These are phyloP conservation scores for Phylloporus sp. DNA, from an alignment of 768 basidiomycete species.

Conservation along the genomic window DNA sequence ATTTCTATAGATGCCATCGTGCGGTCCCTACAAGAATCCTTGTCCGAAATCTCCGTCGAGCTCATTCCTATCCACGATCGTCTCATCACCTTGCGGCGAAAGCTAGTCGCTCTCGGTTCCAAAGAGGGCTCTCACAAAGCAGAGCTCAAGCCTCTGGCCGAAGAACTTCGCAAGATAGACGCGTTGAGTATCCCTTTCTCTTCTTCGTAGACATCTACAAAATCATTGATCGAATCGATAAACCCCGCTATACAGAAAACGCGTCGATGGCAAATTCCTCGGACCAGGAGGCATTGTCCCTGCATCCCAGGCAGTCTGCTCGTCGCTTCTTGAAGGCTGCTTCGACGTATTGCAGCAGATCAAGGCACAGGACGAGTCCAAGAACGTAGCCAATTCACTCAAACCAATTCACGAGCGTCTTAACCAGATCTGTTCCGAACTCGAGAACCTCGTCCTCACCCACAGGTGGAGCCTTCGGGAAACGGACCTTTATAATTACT, in stretches of 20 bases:
- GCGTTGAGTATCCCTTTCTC: slow-evolving; percentile 64
- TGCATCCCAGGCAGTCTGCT: slow-evolving; percentile 84
- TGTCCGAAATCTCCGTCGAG: slow-evolving; percentile 84
- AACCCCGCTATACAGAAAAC: slow-evolving; percentile 49
- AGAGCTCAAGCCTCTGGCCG: slow-evolving; percentile 84
- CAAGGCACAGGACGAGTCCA: slow-evolving; percentile 85
- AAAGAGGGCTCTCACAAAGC: slow-evolving; percentile 81
- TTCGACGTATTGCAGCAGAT: slow-evolving; percentile 96
- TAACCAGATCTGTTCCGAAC: slow-evolving; percentile 74
- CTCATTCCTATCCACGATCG: slow-evolving; percentile 88
- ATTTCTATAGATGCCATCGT: slow-evolving; percentile 62
- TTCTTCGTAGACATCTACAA: slow-evolving; percentile 18
- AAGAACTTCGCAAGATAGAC: slow-evolving; percentile 94
- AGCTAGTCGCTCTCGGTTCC: slow-evolving; percentile 82
- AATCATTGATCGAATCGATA: slow-evolving; percentile 7
- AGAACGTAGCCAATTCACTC: slow-evolving; percentile 77
- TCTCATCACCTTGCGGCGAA: slow-evolving; percentile 81
- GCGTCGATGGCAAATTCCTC: slow-evolving; percentile 94
- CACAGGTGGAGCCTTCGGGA: slow-evolving; percentile 97
- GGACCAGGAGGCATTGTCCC: slow-evolving; percentile 89
- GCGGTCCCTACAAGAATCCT: slow-evolving; percentile 70
- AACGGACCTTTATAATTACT: slow-evolving; percentile 92
- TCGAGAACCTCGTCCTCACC: slow-evolving; percentile 89
- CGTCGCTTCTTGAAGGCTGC: slow-evolving; percentile 91
- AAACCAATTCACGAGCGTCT: slow-evolving; percentile 94